Conservation (phyloP, 1,139 yeast species). For the Ogataea hybrid region DNA sequence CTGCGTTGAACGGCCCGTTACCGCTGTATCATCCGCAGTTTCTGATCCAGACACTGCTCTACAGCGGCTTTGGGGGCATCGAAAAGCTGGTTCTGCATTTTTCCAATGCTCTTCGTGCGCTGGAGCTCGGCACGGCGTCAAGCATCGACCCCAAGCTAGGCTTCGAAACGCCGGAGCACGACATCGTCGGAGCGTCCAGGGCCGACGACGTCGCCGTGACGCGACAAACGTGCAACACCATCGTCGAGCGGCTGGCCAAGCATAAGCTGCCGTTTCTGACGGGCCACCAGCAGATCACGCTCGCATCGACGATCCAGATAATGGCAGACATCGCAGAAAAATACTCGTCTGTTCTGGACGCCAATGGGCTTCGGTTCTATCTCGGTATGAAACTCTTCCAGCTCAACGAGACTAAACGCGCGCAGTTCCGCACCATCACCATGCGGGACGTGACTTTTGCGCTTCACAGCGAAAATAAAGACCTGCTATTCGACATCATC, state of each 20-base stretch:
- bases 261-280: conserved; percentile 77
- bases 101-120: conserved; percentile 49
- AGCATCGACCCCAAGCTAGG: conserved; percentile 39
- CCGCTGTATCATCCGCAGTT: conserved; percentile 93
- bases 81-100: conserved; percentile 55
- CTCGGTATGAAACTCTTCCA: conserved; percentile 72
- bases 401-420: conserved; percentile 44
- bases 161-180: conserved; percentile 33
- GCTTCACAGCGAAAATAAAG: conserved; percentile 75
- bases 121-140: conserved; percentile 38
- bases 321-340: conserved; percentile 51
- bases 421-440: conserved; percentile 40
- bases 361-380: conserved; percentile 68
- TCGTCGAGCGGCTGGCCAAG: conserved; percentile 61
- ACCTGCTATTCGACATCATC: conserved; percentile 56
- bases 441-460: conserved; percentile 92
- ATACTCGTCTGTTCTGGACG: conserved; percentile 51
- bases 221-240: conserved; percentile 43
- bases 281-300: conserved; percentile 87
- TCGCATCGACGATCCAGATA: conserved; percentile 67
- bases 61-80: conserved; percentile 57
- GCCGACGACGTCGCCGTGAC: conserved; percentile 41
- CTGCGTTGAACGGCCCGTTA: conserved; percentile 81
- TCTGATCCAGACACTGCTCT: conserved; percentile 71
- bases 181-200: conserved; percentile 7